Base-by-base conservation (phyloP, 192 early-diverging fungal species). In the Coemansia erecta region DNA sequence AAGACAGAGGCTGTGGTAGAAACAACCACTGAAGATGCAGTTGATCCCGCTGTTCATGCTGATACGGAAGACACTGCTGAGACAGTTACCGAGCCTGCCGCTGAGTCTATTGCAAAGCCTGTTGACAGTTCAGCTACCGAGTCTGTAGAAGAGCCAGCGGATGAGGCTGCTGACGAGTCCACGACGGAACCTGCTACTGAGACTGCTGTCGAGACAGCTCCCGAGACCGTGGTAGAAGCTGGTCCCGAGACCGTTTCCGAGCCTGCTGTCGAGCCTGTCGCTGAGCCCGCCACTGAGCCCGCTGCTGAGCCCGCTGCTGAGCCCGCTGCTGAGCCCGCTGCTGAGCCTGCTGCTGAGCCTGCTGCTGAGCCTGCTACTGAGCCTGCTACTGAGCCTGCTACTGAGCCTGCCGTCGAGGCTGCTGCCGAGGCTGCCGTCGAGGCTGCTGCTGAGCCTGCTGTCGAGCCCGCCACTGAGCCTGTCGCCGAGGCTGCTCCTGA, bases 401-500 rank as follows among this genome's bases (percentile, higher is more conserved):
- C 31, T 26, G 14, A 44, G 13, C 14, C 17, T 14, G 14, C 17
- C 5, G 43, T 44, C 4, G 43, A 44, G 43, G 7, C 4, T 21
- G 43, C 22, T 6, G 51, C 7, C 7, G 51, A 53, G 31, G 51
- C 28, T 35, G 51, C 8, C 22, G 28, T 13, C 28, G 51, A 26
- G 12, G 9, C 51, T 14, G 22, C 14, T 15, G 31, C 28, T 35
- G 51, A 31, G 26, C 5, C 10, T 15, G 47, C 21, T 22, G 47
- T 35, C 11, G 55, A 22, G 8, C 4, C 33, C 37, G 12, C 28
- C 4, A 53, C 39, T 7, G 62, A 61, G 33, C 1, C 57, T 53
- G 56, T 47, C 53, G 56, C 50, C 13, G 21, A 49, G 3, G 15
- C 60, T 15, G 26, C 52, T 58, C 40, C 31, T 24, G 54, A 56